A percentile compares a stretch with the other conserved stretches of the same genome.
These are phyloP conservation scores for Pisolithus sp. DNA, from an alignment of 768 basidiomycete genomes.

Conservation along the genomic window DNA sequence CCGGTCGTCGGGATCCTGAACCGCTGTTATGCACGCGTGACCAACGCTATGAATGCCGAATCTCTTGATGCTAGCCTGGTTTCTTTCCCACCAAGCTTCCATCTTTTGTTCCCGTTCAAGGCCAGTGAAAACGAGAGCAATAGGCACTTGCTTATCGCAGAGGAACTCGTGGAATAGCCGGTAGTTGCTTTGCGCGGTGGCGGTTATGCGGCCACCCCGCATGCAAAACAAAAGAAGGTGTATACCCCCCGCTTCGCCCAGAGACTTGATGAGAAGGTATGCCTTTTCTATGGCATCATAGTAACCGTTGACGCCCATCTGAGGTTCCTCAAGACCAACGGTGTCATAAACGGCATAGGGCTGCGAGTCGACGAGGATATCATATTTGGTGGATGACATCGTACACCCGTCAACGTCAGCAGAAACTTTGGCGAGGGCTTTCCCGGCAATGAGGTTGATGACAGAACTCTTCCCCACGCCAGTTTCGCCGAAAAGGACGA, in stretches of 20 bases:
- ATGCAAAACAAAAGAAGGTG: slow-evolving; percentile 39
- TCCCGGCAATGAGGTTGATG: slow-evolving; percentile 25
- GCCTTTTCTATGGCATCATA: slow-evolving; percentile 24
- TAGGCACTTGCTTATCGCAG: slow-evolving; percentile 32
- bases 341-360: slow-evolving; percentile 28
- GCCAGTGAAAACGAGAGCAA: slow-evolving; percentile 35
- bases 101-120: slow-evolving; percentile 30
- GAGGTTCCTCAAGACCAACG: slow-evolving; percentile 29
- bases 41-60: slow-evolving; percentile 24
- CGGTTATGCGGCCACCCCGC: slow-evolving; percentile 33
- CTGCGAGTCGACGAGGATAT: slow-evolving; percentile 14
- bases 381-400: slow-evolving; percentile 25
- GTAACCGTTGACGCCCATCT: slow-evolving; percentile 23
- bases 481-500: slow-evolving; percentile 38
- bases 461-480: slow-evolving; percentile 30
- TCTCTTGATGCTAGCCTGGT: slow-evolving; percentile 14
- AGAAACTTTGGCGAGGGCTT: slow-evolving; percentile 19
- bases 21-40: slow-evolving; percentile 27
- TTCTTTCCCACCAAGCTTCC: slow-evolving; percentile 32
- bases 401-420: slow-evolving; percentile 30
- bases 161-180: slow-evolving; percentile 34
- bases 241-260: slow-evolving; percentile 29
- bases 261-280: slow-evolving; percentile 26
- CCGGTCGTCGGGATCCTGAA: slow-evolving; percentile 13
- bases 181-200: slow-evolving; percentile 33